Evolutionary conservation across 768 basidiomycete genomes (phyloP).

Genomic region (Chlorophyllum brunneum): DNA sequence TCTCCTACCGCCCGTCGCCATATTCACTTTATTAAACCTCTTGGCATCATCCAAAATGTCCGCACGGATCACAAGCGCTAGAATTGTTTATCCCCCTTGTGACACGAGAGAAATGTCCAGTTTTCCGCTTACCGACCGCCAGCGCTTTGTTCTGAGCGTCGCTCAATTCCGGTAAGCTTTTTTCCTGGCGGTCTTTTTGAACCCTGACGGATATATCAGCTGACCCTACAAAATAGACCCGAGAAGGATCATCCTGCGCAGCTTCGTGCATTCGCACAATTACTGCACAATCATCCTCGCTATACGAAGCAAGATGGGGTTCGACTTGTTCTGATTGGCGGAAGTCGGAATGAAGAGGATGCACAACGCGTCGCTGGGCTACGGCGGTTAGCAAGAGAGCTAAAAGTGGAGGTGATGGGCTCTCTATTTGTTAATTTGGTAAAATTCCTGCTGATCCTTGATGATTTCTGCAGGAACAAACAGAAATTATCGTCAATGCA

Average conservation of each 20-base stretch:
- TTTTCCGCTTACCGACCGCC: conserved; percentile 50
- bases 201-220: neutral
- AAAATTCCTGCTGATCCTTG: neutral
- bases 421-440: neutral
- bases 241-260: conserved; percentile 93
- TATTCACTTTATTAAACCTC: conserved; percentile 24
- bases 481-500: conserved; percentile 82
- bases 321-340: conserved; percentile 77
- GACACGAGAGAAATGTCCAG: conserved; percentile 70
- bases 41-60: conserved; percentile 19
- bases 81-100: conserved; percentile 88
- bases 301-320: conserved; percentile 39
- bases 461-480: conserved; percentile 48
- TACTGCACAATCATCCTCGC: conserved; percentile 60
- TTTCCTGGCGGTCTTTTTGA: neutral
- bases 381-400: conserved; percentile 50
- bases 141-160: conserved; percentile 74
- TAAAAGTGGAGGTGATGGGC: conserved; percentile 55
- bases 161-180: conserved; percentile 86
- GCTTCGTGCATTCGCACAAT: conserved; percentile 58
- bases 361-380: conserved; percentile 62
- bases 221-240: conserved; percentile 48
- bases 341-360: conserved; percentile 78
- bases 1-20: conserved; percentile 37
- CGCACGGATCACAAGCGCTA: conserved; percentile 18